Evolutionary conservation across 1,284 basidiomycete genomes (phyloP).

Genomic region (Paramarasmius palmivorus): DNA sequence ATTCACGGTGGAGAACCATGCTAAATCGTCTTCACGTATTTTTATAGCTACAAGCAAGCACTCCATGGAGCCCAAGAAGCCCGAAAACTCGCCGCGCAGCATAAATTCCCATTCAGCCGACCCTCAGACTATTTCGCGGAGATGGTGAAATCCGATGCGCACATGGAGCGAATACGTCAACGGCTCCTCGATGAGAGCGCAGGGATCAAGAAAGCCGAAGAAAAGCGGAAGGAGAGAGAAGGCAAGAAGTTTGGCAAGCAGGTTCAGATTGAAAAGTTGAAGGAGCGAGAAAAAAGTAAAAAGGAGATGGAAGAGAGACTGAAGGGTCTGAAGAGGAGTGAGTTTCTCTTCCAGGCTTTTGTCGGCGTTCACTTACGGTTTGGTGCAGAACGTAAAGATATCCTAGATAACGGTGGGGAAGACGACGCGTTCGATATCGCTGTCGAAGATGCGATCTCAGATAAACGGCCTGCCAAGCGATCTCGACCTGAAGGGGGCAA

Average conservation of each 20-base stretch:
- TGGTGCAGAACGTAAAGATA: constrained; percentile 75
- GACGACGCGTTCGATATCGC: constrained; percentile 84
- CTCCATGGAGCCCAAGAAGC: constrained; percentile 81
- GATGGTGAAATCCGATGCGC: constrained; percentile 97
- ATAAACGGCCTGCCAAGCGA: constrained; percentile 64
- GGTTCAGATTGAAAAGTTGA: constrained; percentile 86
- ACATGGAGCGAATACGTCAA: constrained; percentile 97
- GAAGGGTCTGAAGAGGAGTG: constrained; percentile 87
- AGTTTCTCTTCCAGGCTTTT: constrained; percentile 26
- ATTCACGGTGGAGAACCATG: constrained; percentile 1
- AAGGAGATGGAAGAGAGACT: constrained; percentile 87
- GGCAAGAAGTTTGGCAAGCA: constrained; percentile 99
- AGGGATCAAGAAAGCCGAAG: constrained; percentile 89
- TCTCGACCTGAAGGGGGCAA: constrained; percentile 39
- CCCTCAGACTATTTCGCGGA: constrained; percentile 97
- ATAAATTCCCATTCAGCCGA: constrained; percentile 87
- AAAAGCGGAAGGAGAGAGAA: constrained; percentile 89
- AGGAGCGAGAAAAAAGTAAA: constrained; percentile 72
- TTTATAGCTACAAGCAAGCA: constrained; percentile 90
- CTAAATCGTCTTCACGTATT: background rate
- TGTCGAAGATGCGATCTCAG: constrained; percentile 82
- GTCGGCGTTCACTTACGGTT: constrained; percentile 4
- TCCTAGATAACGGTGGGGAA: constrained; percentile 69
- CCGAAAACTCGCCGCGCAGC: constrained; percentile 70
- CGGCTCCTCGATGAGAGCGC: constrained; percentile 89